Conservation (phyloP, 257 asterid genomes). For the Misopates orontium region DNA sequence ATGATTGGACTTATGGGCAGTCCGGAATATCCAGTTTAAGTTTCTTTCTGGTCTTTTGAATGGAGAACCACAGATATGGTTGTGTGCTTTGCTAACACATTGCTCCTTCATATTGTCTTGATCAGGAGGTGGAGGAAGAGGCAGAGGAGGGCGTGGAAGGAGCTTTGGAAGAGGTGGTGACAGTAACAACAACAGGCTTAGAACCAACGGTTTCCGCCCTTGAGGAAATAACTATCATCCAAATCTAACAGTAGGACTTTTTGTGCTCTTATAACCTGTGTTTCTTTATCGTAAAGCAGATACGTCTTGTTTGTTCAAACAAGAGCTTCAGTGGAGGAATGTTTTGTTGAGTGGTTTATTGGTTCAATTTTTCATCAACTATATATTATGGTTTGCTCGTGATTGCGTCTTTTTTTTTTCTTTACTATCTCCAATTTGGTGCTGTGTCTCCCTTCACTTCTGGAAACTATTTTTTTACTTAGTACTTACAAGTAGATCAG, state of each 20-base stretch:
- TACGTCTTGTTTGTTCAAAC: conserved; percentile 10
- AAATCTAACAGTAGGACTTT: not conserved
- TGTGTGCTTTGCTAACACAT: not conserved
- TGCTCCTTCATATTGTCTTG: conserved; percentile 24
- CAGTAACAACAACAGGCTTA: conserved; percentile 25
- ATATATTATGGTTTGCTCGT: not conserved
- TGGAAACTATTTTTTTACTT: not conserved
- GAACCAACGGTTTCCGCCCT: conserved; percentile 40
- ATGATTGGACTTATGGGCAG: not conserved
- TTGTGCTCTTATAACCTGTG: conserved; percentile 8
- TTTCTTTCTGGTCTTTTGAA: not conserved
- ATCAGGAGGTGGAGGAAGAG: conserved; percentile 66
- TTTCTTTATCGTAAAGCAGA: conserved; percentile 14
- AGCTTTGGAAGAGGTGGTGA: conserved; percentile 48
- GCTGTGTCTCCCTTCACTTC: not conserved
- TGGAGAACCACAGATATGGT: not conserved
- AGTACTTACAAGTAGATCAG: not conserved
- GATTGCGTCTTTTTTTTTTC: not conserved
- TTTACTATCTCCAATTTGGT: too few species aligned
- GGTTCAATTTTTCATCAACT: not conserved
- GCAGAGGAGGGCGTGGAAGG: conserved; percentile 67
- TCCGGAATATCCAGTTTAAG: not conserved
- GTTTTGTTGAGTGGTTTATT: not conserved
- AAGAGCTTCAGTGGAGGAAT: conserved; percentile 1
- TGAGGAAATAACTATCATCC: conserved; percentile 20